Evolutionary conservation across 768 basidiomycete genomes (phyloP), one percentile per base, ranked within the genome.

Genomic region (Suillus luteus): DNA sequence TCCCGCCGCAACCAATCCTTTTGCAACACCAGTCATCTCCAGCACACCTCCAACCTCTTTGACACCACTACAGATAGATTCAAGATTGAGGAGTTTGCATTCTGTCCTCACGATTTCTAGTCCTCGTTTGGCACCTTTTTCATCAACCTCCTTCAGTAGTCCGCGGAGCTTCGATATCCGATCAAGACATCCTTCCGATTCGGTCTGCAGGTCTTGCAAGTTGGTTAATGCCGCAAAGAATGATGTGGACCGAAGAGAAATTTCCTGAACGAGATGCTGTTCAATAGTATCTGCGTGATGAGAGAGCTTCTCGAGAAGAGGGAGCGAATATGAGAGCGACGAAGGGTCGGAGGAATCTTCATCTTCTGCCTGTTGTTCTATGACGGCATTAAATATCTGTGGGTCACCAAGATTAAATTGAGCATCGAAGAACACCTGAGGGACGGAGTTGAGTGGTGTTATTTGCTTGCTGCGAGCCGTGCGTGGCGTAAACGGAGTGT

Each of bases 181-280:
- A 51, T 81, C 77, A 7, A 99, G 81, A 70, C 95, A 96, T 55
- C 87, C 84, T 55, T 90, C 85, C 0, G 95, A 96, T 72, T 97
- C 94, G 6, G 91, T 85, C 71, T 95, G 94, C 12, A 99, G 85
- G 66, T 94, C 91, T 70, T 97, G 92, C 9, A 99, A 82, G 75
- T 99, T 99, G 8, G 94, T 86, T 43, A 99, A 85, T 8, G 97
- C 97, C 5, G 96, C 90, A 70, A 99, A 99, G 84, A 99, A 99
- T 1, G 95, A 94, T 1, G 92, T 85, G 0, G 95, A 93, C 15
- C 96, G 90, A 11, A 91, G 80, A 10, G 91, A 91, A 52, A 99
- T 96, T 76, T 99, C 97, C 65, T 88, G 88, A 5, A 96, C 86
- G 62, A 99, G 90, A 75, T 99, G 96, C 64, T 94, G 88, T 73